Percentiles rank a stretch among this genome's conserved stretches.
These are phyloP conservation scores for Earliella scabrosa DNA, from an alignment of 1,284 basidiomycete species.

Conservation along the genomic window DNA sequence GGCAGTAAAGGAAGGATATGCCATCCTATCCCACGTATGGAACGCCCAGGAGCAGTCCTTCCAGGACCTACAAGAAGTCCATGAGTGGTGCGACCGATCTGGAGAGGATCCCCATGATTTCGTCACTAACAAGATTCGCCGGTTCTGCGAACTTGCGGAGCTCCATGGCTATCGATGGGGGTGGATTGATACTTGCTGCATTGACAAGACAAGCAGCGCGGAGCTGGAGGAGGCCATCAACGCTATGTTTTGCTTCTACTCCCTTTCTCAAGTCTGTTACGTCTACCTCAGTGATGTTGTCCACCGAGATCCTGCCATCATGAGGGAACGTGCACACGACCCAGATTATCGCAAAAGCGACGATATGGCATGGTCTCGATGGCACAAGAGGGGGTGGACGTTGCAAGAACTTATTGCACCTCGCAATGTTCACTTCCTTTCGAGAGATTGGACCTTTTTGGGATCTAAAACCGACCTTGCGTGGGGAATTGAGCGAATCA, in stretches of 20 bases:
- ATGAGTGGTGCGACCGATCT: background rate
- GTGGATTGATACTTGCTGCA: conserved; percentile 17
- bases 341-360: no score
- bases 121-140: conserved; percentile 1
- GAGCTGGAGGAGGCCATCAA: conserved; percentile 10
- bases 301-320: no score
- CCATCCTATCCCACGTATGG: conserved; percentile 4
- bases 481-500: background rate
- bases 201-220: conserved; percentile 14
- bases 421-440: background rate
- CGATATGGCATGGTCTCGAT: background rate
- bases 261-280: background rate
- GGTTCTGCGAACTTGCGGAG: conserved; percentile 8
- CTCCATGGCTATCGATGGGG: conserved; percentile 9
- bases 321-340: no score
- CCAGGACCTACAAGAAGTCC: background rate
- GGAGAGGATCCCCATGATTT: conserved; percentile 7
- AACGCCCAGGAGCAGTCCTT: background rate
- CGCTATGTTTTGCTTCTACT: no score
- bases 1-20: background rate
- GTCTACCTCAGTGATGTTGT: background rate
- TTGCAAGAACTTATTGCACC: conserved; percentile 1
- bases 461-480: background rate
- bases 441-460: background rate
- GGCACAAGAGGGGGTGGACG: background rate